Base-by-base conservation (phyloP, 2,329 filamentous ascomycete genomes). In the Parascedosporium putredinis region DNA sequence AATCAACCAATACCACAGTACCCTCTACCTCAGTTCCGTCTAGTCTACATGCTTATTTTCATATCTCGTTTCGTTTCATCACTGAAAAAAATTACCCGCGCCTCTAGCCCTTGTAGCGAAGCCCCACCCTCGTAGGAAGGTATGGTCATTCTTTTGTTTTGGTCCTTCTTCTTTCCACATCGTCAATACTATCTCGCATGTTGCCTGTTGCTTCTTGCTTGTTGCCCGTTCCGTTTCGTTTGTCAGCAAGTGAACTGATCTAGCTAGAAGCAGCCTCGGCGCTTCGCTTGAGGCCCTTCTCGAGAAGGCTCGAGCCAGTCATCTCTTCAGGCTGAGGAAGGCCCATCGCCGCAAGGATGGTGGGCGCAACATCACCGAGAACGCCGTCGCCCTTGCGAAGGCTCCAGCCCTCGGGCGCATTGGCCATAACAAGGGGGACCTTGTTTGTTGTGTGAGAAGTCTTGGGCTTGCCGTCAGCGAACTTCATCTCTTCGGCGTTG, bases 401-500 rank as follows among this genome's bases (percentile, higher is more conserved):
- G 60, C 81, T 88, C 84, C 86, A 96, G 58, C 87, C 86, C 63
- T 86, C 78, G 36, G 93, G 93, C 7, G 90, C 90, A 66, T 97
- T 98, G 65, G 90, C 88, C 90, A 98, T 95, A 69, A 97, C 81
- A 65, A 98, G 91, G 8, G 93, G 93, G 49, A 98, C 93, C 68
- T 93, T 93, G 79, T 98, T 98, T 57, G 86, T 90, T 43, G 93
- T 98, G 76, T 98, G 93, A 47, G 87, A 91, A 7, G 93, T 98
- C 81, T 98, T 98, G 60, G 93, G 93, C 65, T 88, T 95, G 66
- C 90, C 89, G 66, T 96, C 87, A 59, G 87, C 74, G 64, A 89
- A 97, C 70, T 97, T 85, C 93, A 98, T 98, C 75, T 98, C 93
- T 74, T 98, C 93, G 51, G 93, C 93, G 63, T 98, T 98, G 62